Conservation (phyloP, 371 early-diverging fungal genomes). For the Phascolomyces articulosus region DNA sequence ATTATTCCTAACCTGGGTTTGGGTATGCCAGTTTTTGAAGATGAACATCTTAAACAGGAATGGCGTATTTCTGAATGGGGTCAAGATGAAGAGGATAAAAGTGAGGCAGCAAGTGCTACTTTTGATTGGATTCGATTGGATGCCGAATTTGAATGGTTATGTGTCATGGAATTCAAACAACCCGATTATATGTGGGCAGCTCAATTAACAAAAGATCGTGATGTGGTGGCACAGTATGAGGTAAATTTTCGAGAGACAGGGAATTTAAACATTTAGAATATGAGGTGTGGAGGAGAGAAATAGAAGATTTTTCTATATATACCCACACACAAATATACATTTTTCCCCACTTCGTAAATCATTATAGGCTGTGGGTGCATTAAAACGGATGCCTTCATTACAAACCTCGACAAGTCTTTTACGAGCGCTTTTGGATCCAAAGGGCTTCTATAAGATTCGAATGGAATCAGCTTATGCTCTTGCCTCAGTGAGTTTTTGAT, state of each 20-base stretch:
- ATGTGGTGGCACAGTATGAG: slow-evolving; percentile 96
- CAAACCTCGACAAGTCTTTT: slow-evolving; percentile 77
- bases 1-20: slow-evolving; percentile 62
- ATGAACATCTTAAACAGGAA: slow-evolving; percentile 68
- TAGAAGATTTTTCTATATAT: neutral
- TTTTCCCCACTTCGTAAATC: neutral
- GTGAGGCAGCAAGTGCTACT: slow-evolving; percentile 73
- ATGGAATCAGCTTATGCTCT: slow-evolving; percentile 91
- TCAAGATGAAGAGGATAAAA: slow-evolving; percentile 74
- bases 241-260: slow-evolving; percentile 17
- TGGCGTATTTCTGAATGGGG: slow-evolving; percentile 87
- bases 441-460: slow-evolving; percentile 90
- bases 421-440: slow-evolving; percentile 81
- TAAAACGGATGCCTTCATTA: slow-evolving; percentile 66
- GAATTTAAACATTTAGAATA: neutral
- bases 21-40: slow-evolving; percentile 76
- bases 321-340: neutral
- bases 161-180: slow-evolving; percentile 86
- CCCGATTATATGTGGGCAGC: slow-evolving; percentile 97
- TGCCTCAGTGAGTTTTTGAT: slow-evolving; percentile 52
- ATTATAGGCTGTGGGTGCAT: slow-evolving; percentile 66
- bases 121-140: slow-evolving; percentile 98
- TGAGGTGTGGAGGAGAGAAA: neutral
- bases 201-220: slow-evolving; percentile 92
- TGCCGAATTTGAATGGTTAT: slow-evolving; percentile 95